Evolutionary conservation across 495 filamentous ascomycete genomes (phyloP), one percentile per base, ranked within the genome.

Genomic region (Neurospora pannonica): DNA sequence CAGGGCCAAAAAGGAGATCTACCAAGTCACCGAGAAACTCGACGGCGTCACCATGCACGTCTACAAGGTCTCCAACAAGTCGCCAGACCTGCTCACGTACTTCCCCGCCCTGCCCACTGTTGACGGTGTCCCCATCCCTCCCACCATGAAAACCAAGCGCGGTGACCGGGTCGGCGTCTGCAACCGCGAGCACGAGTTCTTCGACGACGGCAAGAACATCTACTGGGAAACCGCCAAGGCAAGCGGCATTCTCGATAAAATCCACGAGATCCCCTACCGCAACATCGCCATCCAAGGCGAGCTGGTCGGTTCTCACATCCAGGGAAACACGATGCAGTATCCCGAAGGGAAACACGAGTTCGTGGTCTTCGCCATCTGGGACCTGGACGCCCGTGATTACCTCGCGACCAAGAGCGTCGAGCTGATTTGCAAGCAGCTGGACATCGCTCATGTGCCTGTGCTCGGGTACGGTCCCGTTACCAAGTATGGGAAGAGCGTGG

Each of bases 11-110:
- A n/a, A 39, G 0, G 75, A 34, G 19, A 34, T 70, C 1, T 80
- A 73, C 74, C 77, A 80, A 69, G 73, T 78, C 39, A 77, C 78
- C 0, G 76, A 78, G 67, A 80, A 79, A 70, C 70, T 79, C 19
- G 78, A 80, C 70, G 78, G 78, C n/a, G 8, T 78, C 4, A 73
- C 76, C 70, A 79, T 79, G 77, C 46, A 62, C 21, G 70, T 80
- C 19, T 80, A 78, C 77, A 69, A 75, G 13, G 43, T 77, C 67
- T 48, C 70, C 28, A 40, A 40, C 13, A 34, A 31, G 36, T 74
- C 76, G 6, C 13, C 4, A 2, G 36, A 31, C 11, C 39, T 17
- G 6, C 42, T 77, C 38, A 67, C 67, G 1, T 71, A 28, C 1
- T 42, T 77, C 4, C 74, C 74, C 1, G 40, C 39, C 28, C 69